phyloP scores from a whole-genome alignment of 2,329 filamentous ascomycete species.

The Didymella sp. region DNA sequence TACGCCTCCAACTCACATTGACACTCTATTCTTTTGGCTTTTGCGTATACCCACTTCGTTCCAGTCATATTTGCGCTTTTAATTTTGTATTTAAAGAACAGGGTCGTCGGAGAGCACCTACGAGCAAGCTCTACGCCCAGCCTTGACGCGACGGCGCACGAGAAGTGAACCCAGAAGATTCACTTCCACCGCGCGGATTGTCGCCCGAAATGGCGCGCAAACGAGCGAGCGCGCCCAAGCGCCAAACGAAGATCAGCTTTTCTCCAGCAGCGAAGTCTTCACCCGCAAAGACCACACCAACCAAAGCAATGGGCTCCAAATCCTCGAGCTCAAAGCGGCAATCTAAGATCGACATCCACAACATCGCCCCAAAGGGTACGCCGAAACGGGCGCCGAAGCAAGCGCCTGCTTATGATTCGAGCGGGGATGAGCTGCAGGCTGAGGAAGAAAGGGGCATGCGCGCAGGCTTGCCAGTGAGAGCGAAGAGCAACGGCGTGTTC shows the following conservation, averaged over 20 bases:
- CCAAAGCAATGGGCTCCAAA: slow-evolving; percentile 31
- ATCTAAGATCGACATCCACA: slow-evolving; percentile 27
- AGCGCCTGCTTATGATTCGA: slow-evolving; percentile 25
- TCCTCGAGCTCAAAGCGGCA: slow-evolving; percentile 33
- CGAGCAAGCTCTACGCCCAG: background rate
- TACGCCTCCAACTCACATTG: background rate
- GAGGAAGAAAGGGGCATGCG: slow-evolving; percentile 25
- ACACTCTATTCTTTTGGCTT: background rate
- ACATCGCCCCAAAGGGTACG: slow-evolving; percentile 40
- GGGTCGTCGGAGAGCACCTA: background rate
- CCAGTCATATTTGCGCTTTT: background rate
- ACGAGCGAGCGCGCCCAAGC: slow-evolving; percentile 34
- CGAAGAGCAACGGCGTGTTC: slow-evolving; percentile 34
- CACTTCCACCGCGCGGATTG: background rate
- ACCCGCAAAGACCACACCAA: slow-evolving; percentile 37
- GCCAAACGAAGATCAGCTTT: slow-evolving; percentile 55
- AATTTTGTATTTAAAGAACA: background rate
- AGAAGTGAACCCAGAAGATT: background rate
- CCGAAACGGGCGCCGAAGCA: slow-evolving; percentile 22
- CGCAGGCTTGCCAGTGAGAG: slow-evolving; percentile 28
- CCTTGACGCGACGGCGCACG: background rate
- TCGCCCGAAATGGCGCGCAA: slow-evolving; percentile 33
- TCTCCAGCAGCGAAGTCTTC: slow-evolving; percentile 52
- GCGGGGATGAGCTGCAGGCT: slow-evolving; percentile 33
- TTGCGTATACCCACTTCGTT: background rate